Base-by-base conservation (phyloP, 768 basidiomycete genomes). In the Suillus fuscotomentosus region DNA sequence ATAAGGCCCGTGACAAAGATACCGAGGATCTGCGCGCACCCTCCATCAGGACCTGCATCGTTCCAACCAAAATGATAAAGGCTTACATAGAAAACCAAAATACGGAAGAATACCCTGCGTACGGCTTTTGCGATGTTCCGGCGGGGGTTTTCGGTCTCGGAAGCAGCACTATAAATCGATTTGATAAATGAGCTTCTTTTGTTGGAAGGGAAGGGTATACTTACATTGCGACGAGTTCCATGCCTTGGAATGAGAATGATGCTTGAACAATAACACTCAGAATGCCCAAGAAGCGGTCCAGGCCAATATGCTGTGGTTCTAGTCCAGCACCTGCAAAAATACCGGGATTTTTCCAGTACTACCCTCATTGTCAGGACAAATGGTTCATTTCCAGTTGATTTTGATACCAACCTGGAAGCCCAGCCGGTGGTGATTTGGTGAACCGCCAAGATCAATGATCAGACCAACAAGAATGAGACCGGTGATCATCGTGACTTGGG, bases 271-370 rank as follows among this genome's bases (percentile, higher is more conserved):
- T 66, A 3, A 82, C 82, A 39, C 75, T 72, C 47, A 82, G 36
- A 60, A 81, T 73, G 22, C 72, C 81, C 24, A 83, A 69, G 72
- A 82, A 81, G 24, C 75, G 71, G 62, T 84, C 81, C 50, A 83
- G 65, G 48, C 77, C 75, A 14, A 68, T 39, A 51, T 73, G 56
- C 2, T 69, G 70, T 2, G 73, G 72, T 60, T 71, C 78, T 20
- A 80, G 72, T 3, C 69, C 71, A 15, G 77, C 72, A 17, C 73
- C 68, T 20, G 68, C 68, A 54, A 81, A 38, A 10, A 61, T 41
- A 59, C 95, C 94, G 3, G 93, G 93, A 70, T 90, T 75, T 69
- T 83, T 86, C 89, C 89, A 90, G 73, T 81, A 89, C 86, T 88
- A 65, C 11, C 9, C 5, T 47, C 15, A 5, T 5, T 24, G 20